phyloP scores from a whole-genome alignment of 2,329 filamentous ascomycete genomes.

The Fusarium siculi region DNA sequence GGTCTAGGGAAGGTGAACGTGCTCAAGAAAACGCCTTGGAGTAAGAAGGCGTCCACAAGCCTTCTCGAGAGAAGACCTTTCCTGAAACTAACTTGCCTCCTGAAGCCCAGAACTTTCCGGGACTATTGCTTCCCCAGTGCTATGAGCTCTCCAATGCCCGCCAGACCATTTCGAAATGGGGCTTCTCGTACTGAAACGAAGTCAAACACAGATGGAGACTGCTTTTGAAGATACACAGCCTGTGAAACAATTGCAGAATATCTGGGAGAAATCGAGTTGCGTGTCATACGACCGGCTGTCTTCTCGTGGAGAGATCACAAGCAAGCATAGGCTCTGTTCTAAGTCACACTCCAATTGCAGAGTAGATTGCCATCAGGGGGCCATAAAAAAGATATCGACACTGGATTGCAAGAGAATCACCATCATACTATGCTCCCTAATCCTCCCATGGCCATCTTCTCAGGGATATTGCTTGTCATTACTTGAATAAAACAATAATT shows the following conservation, averaged over 20 bases:
- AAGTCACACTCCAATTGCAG: not conserved
- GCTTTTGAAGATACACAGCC: not conserved
- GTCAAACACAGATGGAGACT: not conserved
- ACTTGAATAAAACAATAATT: slow-evolving; percentile 9
- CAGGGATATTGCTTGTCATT: slow-evolving; percentile 18
- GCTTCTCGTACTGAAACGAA: not conserved
- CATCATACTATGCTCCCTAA: not conserved
- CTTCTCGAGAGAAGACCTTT: not conserved
- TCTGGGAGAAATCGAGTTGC: not conserved
- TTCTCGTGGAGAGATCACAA: not conserved
- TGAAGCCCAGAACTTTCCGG: not conserved
- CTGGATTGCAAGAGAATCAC: not conserved
- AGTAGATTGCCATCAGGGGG: not conserved
- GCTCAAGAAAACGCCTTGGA: not conserved
- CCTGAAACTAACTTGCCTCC: not conserved
- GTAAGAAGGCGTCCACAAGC: not conserved
- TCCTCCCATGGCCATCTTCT: not conserved
- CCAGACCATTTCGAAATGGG: not conserved
- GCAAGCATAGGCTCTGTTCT: not conserved
- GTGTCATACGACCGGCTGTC: not conserved
- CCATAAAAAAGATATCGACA: no score
- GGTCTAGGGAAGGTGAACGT: not conserved
- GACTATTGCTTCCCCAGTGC: not conserved
- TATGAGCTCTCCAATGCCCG: not conserved
- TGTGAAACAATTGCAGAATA: not conserved